These are phyloP conservation scores for Astrephomene gubernaculifera DNA, from an alignment of 139 green algal species.

Conservation along the genomic window DNA sequence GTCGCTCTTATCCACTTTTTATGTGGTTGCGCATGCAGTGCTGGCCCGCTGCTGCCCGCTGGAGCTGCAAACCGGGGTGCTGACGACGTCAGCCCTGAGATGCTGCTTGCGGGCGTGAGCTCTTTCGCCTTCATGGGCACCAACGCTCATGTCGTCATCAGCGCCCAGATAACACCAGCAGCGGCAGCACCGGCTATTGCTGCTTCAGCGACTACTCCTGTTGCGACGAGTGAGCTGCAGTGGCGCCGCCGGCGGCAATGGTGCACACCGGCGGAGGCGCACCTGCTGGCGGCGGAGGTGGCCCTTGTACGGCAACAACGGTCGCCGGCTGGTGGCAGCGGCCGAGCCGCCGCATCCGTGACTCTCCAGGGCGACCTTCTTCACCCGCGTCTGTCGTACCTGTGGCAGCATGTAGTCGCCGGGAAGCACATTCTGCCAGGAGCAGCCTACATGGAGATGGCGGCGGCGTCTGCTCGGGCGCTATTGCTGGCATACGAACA, in stretches of 20 bases:
- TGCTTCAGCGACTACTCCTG: background rate
- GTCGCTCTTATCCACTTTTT: background rate
- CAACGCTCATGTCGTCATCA: conserved; percentile 58
- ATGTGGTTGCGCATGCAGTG: background rate
- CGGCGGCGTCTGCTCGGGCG: conserved; percentile 47
- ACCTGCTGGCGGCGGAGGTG: conserved; percentile 16
- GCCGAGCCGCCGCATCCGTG: background rate
- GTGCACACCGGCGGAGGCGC: background rate
- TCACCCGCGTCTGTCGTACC: conserved; percentile 41
- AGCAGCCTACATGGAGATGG: conserved; percentile 67
- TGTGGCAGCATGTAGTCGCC: conserved; percentile 60
- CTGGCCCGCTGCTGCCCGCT: background rate
- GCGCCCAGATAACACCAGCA: too few relatives aligned
- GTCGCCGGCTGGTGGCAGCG: background rate
- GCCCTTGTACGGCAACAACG: background rate
- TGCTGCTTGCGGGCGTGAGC: conserved; percentile 43
- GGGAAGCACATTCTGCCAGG: conserved; percentile 49
- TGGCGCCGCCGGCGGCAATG: conserved; percentile 30
- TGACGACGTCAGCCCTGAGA: background rate
- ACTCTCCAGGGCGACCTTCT: conserved; percentile 45
- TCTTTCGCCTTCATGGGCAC: conserved; percentile 77
- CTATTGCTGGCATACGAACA: conserved; percentile 7
- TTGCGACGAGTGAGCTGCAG: too few relatives aligned
- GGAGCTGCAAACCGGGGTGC: background rate
- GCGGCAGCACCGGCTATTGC: background rate